Base-by-base conservation (phyloP, 495 filamentous ascomycete species). In the Trichocladium antarcticum region DNA sequence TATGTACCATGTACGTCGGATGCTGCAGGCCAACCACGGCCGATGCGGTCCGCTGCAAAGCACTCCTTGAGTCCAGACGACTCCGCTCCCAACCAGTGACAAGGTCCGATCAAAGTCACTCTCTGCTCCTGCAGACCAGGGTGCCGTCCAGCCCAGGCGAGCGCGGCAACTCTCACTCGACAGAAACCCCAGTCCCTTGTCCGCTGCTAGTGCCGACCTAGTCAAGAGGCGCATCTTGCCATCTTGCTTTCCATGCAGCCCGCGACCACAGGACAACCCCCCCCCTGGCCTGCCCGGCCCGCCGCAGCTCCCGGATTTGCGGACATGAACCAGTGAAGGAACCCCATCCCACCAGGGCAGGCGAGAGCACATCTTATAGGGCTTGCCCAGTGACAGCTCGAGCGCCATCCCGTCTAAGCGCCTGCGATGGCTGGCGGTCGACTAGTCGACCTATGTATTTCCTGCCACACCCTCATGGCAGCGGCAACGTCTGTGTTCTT, bases 1-100 rank as follows among this genome's bases (percentile, higher is more conserved):
- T 64, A 66, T 64, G 61, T 58, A 56, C 57, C 57, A 58, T 65
- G 59, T 62, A 60, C 57, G 57, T 14, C 47, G 47, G 47, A 28
- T 55, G 38, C 35, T 41, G 58, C 47, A 61, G 50, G 45, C 58
- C 58, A 64, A 61, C 58, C 61, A 64, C 45, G 52, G 42, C 27
- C 36, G 51, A 22, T 31, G 45, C 40, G 46, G 53, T 27, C 47
- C 32, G 51, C 34, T 45, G 45, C 34, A 49, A 42, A 45, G 47
- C 50, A 56, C 53, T 55, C 52, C 40, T 45, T 42, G 31, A 47
- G 49, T 47, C 47, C 49, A 42, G 41, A 52, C 51, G 51, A 56
- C 54, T 51, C 32, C 52, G 28, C 41, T 28, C 44, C 41, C 57
- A 38, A 37, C 60, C 57, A 62, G 53, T 58, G 51, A 58, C 55